These are phyloP conservation scores for Paralagenidium karlingii DNA, from an alignment of 352 stramenopile species.

Conservation along the genomic window DNA sequence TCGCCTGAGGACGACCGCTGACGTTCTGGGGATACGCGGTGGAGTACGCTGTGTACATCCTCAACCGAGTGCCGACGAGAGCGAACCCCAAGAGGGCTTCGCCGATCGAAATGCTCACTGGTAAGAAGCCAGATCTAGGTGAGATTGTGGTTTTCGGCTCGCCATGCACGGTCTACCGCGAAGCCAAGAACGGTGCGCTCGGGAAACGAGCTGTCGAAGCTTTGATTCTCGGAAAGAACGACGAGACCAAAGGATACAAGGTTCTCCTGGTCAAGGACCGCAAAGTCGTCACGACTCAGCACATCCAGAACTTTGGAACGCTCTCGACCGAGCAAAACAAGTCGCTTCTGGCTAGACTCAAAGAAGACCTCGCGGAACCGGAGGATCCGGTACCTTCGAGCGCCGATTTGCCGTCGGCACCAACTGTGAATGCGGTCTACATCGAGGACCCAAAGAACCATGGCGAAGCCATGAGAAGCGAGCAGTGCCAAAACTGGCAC, in stretches of 20 bases:
- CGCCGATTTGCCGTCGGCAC: too few species aligned
- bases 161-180: background rate
- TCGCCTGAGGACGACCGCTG: background rate
- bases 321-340: conserved; percentile 1
- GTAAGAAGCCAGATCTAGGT: background rate
- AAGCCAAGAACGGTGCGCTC: background rate
- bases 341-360: background rate
- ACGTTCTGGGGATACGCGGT: conserved; percentile 4
- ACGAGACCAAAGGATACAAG: conserved; percentile 1
- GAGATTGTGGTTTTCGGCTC: background rate
- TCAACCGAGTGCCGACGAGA: too few species aligned
- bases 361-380: too few species aligned
- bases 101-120: conserved; percentile 1
- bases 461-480: background rate
- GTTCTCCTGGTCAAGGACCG: background rate
- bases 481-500: background rate
- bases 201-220: background rate
- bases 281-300: conserved; percentile 1
- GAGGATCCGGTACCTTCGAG: too few species aligned
- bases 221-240: conserved; percentile 2
- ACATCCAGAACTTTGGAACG: conserved; percentile 1
- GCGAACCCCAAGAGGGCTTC: background rate
- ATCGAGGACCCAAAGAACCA: background rate
- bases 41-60: conserved; percentile 1
- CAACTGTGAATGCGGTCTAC: background rate